Evolutionary conservation across 345 rosid genomes (phyloP), one percentile per base, ranked within the genome.

Genomic region (Sonneratia caseolaris): DNA sequence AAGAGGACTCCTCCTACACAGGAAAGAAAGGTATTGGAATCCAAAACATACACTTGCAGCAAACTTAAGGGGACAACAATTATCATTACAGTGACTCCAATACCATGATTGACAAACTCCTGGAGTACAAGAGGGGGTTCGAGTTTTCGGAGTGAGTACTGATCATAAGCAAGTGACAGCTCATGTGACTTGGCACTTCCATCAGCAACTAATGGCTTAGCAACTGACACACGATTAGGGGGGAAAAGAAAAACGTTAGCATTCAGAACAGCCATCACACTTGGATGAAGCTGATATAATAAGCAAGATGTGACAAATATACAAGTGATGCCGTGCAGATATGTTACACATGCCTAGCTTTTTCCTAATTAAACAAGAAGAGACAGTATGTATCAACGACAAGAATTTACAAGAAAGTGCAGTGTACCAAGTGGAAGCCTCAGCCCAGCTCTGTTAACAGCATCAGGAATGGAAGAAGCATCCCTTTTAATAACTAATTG

Each of bases 91-190:
- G 43, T 66, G 45, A 75, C 45, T 36, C 49, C 24, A 74, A 73
- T 84, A 89, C 97, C 97, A 76, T 91, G 93, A 80, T 91, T 91
- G 75, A 91, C 91, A 73, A 91, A 91, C 80, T 89, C 97, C 81
- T 89, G 97, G 66, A 91, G 91, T 69, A 91, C 93, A 62, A 89
- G 87, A 0, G 91, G 97, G 68, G 95, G 91, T 81, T 91, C 95
- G 61, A 91, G 91, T 76, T 86, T 88, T 73, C 70, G 76, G 49
- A 90, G 92, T 22, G 91, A 85, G 68, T 56, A 80, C 35, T 84
- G 86, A 72, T 88, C 91, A 73, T 83, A 90, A 45, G 92, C 92
- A 64, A 90, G 96, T 21, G 92, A 88, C 27, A 90, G 62, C 75
- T 88, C 88, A 73, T 90, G 96, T 15, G 96, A 90, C 78, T 90